Evolutionary conservation across 2,329 filamentous ascomycete genomes (phyloP), one percentile per base, ranked within the genome.

Genomic region (Exophiala lecanii-corni): DNA sequence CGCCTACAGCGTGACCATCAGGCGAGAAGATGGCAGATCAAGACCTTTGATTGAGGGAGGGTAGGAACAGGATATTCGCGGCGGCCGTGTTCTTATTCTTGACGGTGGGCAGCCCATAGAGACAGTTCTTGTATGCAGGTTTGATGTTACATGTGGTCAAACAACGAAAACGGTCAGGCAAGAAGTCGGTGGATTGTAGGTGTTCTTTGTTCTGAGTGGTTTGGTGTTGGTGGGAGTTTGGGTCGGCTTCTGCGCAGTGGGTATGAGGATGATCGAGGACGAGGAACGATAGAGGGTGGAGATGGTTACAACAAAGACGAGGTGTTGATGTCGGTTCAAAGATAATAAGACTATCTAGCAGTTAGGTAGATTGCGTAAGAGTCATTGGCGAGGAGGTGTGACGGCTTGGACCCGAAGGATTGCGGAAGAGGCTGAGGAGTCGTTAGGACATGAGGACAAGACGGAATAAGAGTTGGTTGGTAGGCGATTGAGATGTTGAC

Each of bases 81-180:
- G 49, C 39, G 49, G 49, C 45, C 49, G 45, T 33, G 42, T 39
- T 43, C 23, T 26, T 26, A 41, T 45, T 41, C 43, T 42, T 30
- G 43, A 49, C 38, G 37, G 38, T 47, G 26, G 45, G 51, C 48
- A 37, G 53, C 53, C 53, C 53, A 55, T 55, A 49, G 44, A 49
- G 47, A 48, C 47, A 36, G 40, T 23, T 20, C 40, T 10, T 34
- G 34, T 32, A 37, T 35, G 42, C 31, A 23, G 23, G 30, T 28
- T n/a, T n/a, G 16, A 26, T 47, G 33, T 18, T 40, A 49, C 49
- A 51, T 49, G 39, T 36, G 39, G 40, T 26, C 26, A 20, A 18
- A 37, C 26, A 41, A n/a, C n/a, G n/a, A n/a, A n/a, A n/a, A n/a
- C n/a, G n/a, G n/a, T n/a, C n/a, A n/a, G n/a, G n/a, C n/a, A n/a